Conservation (phyloP, 768 basidiomycete genomes). For the Leccinum subgranulosum region DNA sequence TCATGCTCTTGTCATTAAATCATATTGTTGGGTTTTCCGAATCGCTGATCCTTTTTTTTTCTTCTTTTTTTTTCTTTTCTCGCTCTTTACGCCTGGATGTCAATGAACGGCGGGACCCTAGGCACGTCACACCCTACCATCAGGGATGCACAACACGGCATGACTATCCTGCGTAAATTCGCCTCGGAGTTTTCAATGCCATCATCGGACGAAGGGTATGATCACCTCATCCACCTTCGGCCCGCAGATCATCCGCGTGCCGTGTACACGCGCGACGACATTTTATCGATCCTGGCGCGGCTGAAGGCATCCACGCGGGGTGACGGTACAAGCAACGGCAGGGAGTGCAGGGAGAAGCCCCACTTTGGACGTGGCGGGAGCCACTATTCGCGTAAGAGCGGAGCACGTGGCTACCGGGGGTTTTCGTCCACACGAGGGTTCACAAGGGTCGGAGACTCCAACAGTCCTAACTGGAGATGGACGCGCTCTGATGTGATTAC, state of each 20-base stretch:
- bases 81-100: neutral
- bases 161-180: constrained; percentile 64
- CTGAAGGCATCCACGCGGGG: constrained; percentile 34
- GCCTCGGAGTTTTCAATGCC: constrained; percentile 59
- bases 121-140: constrained; percentile 79
- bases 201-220: constrained; percentile 56
- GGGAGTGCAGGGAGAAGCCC: constrained; percentile 5
- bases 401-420: constrained; percentile 24
- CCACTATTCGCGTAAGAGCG: constrained; percentile 5
- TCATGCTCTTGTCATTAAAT: neutral
- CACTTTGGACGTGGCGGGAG: constrained; percentile 8
- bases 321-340: constrained; percentile 6
- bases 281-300: constrained; percentile 50
- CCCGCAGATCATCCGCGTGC: constrained; percentile 38
- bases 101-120: constrained; percentile 26
- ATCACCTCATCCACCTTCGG: constrained; percentile 47
- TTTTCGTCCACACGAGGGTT: constrained; percentile 9
- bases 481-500: constrained; percentile 6
- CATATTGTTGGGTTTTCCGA: neutral
- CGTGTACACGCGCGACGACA: constrained; percentile 49
- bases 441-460: constrained; percentile 13
- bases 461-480: constrained; percentile 17
- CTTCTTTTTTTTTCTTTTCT: neutral
- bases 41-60: neutral
- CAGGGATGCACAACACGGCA: constrained; percentile 51